Evolutionary conservation across 352 stramenopile genomes (phyloP), one percentile per base, ranked within the genome.

Genomic region (Pythium catenulatum): DNA sequence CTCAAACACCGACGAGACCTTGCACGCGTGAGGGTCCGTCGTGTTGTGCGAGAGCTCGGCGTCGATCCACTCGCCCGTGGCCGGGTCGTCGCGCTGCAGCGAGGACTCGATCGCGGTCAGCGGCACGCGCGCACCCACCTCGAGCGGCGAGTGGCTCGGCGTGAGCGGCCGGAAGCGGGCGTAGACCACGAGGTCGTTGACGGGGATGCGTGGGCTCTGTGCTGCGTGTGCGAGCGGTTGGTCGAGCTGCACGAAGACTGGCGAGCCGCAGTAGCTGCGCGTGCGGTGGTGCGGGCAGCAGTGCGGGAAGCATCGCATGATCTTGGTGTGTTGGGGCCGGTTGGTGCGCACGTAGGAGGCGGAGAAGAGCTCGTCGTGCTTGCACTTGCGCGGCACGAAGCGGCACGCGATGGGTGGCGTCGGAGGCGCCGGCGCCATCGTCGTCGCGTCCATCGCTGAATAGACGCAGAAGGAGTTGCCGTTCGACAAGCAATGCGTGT

Each of bases 191-290:
- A 70, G 34, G 2, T 69, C 54, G 9, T 50, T 19, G 30, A 36
- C 46, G 5, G 69, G 17, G 17, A 48, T 37, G n/a, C n/a, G n/a
- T n/a, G n/a, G n/a, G 6, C 17, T 17, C 15, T 21, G 3, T 23
- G n/a, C 25, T 6, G 2, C 6, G 59, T 69, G 7, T 11, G 8
- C 36, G 59, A 69, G 25, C 27, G 9, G 13, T 27, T 34, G 36
- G 23, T 76, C 59, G 30, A 79, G 19, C 25, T 59, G 30, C 19
- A 81, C 23, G 48, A 46, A 46, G 32, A 86, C n/a, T 1, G 39
- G 5, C 37, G 79, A 63, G 59, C 79, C 79, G 63, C 79, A 86
- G 74, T 86, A 86, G 34, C 68, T 86, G 69, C 68, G 79, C 46
- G 80, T 56, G 52, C 45, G 59, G 45, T 86, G 79, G 46, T 63